Conservation (phyloP, 345 rosid species). For the Sonneratia alba region DNA sequence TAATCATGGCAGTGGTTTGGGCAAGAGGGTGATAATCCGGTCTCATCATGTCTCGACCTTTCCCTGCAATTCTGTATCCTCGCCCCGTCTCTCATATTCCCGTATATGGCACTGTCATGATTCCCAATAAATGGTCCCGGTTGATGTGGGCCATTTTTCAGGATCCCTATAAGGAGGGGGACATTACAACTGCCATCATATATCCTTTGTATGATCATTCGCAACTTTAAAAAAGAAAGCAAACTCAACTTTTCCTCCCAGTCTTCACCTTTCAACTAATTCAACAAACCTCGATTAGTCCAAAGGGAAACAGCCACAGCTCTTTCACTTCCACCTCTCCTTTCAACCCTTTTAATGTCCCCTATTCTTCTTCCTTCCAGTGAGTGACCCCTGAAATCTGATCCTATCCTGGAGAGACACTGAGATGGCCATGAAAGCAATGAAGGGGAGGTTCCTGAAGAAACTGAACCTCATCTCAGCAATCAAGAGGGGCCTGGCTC, state of each 20-base stretch:
- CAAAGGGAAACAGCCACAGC: neutral
- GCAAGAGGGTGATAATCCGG: neutral
- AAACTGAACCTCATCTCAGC: conserved; percentile 45
- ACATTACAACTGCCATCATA: neutral
- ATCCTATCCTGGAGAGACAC: neutral
- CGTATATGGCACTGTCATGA: neutral
- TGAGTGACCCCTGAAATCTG: conserved; percentile 3
- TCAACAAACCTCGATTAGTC: conserved; percentile 3
- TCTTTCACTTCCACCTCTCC: neutral
- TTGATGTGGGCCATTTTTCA: neutral
- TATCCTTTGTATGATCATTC: conserved; percentile 13
- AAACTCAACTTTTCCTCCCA: conserved; percentile 13
- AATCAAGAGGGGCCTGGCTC: conserved; percentile 35
- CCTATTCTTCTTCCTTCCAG: neutral
- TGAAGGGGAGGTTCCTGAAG: conserved; percentile 59
- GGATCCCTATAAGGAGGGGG: conserved; percentile 1
- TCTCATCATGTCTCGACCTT: neutral
- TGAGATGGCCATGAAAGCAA: conserved; percentile 40
- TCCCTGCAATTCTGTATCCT: neutral
- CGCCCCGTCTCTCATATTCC: neutral
- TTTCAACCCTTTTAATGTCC: neutral
- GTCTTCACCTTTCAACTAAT: conserved; percentile 17
- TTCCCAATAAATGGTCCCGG: neutral
- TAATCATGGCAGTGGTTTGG: too few relatives aligned
- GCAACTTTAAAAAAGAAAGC: conserved; percentile 22